Conservation (phyloP, 129 eudicot species). For the Flaveria trinervia region DNA sequence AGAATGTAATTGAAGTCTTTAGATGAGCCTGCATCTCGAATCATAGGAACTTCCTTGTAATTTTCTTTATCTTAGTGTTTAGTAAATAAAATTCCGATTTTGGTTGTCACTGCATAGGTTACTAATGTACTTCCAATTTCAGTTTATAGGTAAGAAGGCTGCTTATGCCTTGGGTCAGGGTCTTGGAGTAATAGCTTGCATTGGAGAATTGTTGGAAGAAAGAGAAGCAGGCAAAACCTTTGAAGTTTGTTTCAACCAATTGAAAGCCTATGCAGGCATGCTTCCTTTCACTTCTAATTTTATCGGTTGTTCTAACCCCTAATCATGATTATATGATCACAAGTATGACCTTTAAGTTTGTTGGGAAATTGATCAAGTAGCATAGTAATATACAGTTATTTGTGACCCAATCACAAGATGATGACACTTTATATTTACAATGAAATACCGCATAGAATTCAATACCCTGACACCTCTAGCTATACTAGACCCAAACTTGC, state of each 20-base stretch:
- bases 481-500: no score
- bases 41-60: background rate
- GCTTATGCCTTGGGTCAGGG: constrained; percentile 87
- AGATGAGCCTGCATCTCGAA: background rate
- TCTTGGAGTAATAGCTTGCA: constrained; percentile 90
- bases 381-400: no score
- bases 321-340: constrained; percentile 1
- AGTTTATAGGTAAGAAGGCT: constrained; percentile 99
- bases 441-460: no score
- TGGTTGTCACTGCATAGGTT: background rate
- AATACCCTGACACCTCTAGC: no score
- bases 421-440: no score
- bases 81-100: background rate
- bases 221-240: constrained; percentile 97
- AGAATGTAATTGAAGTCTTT: background rate
- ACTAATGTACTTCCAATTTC: constrained; percentile 27
- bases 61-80: background rate
- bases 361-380: no score
- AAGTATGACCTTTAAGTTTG: background rate
- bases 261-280: constrained; percentile 93
- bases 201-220: constrained; percentile 86
- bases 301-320: constrained; percentile 9
- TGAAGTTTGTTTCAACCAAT: constrained; percentile 81
- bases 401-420: no score
- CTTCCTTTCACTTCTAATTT: constrained; percentile 16